Conservation (phyloP, 2,329 filamentous ascomycete genomes). For the Exutisphaerella laricina region DNA sequence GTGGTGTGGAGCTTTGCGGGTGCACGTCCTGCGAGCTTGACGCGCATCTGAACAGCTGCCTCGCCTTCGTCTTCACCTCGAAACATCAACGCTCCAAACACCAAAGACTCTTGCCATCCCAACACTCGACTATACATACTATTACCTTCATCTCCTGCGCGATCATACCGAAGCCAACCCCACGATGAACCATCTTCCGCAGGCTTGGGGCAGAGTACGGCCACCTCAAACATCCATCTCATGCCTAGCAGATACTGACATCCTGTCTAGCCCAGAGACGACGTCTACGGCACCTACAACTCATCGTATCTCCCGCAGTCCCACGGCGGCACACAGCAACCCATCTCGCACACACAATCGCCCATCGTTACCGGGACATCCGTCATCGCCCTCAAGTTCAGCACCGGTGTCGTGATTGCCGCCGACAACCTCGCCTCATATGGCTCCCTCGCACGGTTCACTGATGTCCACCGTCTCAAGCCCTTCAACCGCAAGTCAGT, state of each 20-base stretch:
- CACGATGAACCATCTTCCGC: constrained; percentile 60
- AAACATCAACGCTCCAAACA: constrained; percentile 2
- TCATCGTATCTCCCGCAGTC: constrained; percentile 70
- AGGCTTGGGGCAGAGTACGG: constrained; percentile 61
- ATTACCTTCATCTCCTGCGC: background rate
- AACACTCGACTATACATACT: background rate
- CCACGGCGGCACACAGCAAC: constrained; percentile 41
- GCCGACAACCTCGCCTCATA: constrained; percentile 98
- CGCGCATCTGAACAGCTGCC: constrained; percentile 6
- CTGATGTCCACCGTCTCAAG: constrained; percentile 90
- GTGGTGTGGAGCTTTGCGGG: too few species aligned
- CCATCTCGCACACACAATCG: constrained; percentile 81
- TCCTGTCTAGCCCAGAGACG: constrained; percentile 74
- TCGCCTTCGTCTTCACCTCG: background rate
- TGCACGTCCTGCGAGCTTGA: too few species aligned
- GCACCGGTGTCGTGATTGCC: constrained; percentile 91
- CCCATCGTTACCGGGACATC: constrained; percentile 96
- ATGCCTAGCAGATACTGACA: constrained; percentile 35
- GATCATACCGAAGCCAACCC: too few species aligned
- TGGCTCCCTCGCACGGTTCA: constrained; percentile 90
- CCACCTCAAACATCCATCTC: constrained; percentile 17
- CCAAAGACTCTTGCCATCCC: background rate
- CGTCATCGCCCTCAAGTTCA: constrained; percentile 91
- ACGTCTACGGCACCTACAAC: constrained; percentile 94
- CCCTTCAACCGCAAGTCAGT: constrained; percentile 78